Evolutionary conservation across 306 rosid species (phyloP), one percentile per base, ranked within the genome.

Genomic region (Ormosia semicastrata): DNA sequence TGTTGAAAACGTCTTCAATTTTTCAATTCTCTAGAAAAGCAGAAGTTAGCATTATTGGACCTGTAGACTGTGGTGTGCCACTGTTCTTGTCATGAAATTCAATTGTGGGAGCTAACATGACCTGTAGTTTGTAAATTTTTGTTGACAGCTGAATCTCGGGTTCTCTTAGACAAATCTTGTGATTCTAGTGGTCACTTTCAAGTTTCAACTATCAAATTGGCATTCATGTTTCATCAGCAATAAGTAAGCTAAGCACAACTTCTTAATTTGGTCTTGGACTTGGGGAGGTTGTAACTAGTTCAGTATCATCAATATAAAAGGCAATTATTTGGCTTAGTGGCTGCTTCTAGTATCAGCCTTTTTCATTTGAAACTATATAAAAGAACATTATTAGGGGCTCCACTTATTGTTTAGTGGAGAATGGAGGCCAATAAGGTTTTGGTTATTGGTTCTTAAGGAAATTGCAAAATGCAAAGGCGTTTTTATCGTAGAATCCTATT

Each of bases 221-320:
- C 69, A 65, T 64, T 50, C 73, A n/a, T 46, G 64, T 73, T 83
- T 68, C 64, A 63, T 60, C 70, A 46, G 62, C 49, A 75, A 36
- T 60, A 70, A 53, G 73, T 18, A 79, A 68, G 8, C 58, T 65
- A 15, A 29, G 69, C 79, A 40, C 60, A 69, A 34, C 59, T 72
- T 72, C 34, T 65, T 24, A 24, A 24, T 24, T 66, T 7, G 5
- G 54, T 39, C 34, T 53, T 30, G 14, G 18, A 67, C 72, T 56
- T 56, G 87, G 87, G 91, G 88, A 82, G 90, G 91, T 75, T 77
- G 56, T 54, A 77, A 80, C 90, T 78, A 66, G 76, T 66, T 77
- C 87, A 57, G 73, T 47, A 72, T 70, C 63, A 85, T 18, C 76
- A 66, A 76, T 37, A 57, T 47, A 46, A 81, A 76, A 74, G 66